Percentiles rank a stretch among this genome's conserved stretches.
phyloP scores from a whole-genome alignment of 192 early-diverging fungal species.

The Coemansia sp. region DNA sequence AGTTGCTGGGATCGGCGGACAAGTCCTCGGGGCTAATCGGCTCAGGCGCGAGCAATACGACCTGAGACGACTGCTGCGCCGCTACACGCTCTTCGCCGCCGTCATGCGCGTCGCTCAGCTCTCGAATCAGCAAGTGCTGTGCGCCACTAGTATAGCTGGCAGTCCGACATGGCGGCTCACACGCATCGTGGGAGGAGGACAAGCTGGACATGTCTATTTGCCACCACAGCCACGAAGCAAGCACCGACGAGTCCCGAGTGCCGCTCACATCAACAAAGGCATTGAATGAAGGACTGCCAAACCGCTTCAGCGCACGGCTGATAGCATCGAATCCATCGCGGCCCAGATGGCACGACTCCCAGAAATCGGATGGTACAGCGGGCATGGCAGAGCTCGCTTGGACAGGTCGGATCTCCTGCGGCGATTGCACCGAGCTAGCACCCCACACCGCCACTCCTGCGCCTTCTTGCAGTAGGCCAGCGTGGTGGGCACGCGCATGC shows the following conservation, averaged over 20 bases:
- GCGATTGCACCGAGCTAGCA: not conserved
- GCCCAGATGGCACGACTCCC: constrained; percentile 48
- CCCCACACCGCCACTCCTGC: not conserved
- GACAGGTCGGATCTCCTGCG: not conserved
- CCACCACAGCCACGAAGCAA: constrained; percentile 56
- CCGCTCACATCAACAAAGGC: constrained; percentile 14
- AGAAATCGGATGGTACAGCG: constrained; percentile 25
- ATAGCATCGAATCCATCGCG: constrained; percentile 31
- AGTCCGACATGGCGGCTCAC: not conserved
- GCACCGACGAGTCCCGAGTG: constrained; percentile 17
- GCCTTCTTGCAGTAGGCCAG: not conserved
- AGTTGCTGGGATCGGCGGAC: not conserved
- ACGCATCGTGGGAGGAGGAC: not conserved
- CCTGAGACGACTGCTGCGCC: constrained; percentile 3
- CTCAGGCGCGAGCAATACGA: constrained; percentile 27
- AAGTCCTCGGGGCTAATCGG: constrained; percentile 20
- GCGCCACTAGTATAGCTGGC: constrained; percentile 7
- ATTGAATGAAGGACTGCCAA: constrained; percentile 19
- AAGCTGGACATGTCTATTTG: constrained; percentile 38
- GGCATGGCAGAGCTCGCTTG: not conserved
- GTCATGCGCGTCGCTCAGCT: not conserved
- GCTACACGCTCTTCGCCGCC: not conserved
- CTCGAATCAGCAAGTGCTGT: constrained; percentile 20
- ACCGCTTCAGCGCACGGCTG: constrained; percentile 13
- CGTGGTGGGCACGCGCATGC: not conserved